Evolutionary conservation across 352 stramenopile species (phyloP).

Genomic region (Globisporangium uncinulatum): DNA sequence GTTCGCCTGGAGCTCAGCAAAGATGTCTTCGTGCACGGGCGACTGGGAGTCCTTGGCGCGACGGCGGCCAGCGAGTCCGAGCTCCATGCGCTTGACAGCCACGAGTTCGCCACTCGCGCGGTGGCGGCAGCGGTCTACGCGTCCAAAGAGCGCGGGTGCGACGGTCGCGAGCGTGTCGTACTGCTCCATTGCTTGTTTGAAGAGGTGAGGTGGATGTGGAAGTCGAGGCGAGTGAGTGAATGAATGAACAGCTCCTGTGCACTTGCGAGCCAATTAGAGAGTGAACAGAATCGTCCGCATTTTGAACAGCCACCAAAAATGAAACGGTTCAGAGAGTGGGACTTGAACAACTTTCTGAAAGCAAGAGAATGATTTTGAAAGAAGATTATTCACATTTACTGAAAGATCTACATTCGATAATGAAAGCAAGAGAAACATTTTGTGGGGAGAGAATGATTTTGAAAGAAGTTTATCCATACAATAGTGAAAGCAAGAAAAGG

Average conservation of each 20-base stretch:
- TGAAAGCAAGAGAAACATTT: no score
- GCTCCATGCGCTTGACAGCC: slow-evolving; percentile 79
- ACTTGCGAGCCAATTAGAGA: background rate
- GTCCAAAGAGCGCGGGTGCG: slow-evolving; percentile 63
- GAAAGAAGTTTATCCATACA: no score
- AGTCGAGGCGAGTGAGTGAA: background rate
- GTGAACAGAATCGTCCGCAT: background rate
- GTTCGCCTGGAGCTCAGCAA: slow-evolving; percentile 67
- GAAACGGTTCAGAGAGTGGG: background rate
- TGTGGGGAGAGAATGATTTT: no score
- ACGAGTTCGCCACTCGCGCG: slow-evolving; percentile 40
- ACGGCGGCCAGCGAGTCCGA: slow-evolving; percentile 37
- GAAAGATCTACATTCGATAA: no score
- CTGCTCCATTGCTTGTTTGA: slow-evolving; percentile 11
- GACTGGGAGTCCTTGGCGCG: slow-evolving; percentile 39
- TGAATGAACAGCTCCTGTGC: background rate
- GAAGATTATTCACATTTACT: no score
- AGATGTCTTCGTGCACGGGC: slow-evolving; percentile 59
- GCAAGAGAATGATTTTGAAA: no score
- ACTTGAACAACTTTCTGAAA: no score
- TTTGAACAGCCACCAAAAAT: background rate
- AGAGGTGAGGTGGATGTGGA: no score
- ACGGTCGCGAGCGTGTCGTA: slow-evolving; percentile 65
- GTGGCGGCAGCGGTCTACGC: slow-evolving; percentile 62
- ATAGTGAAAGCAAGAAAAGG: no score